Base-by-base conservation (phyloP, 139 green algal species). In the Dunaliella primolecta region DNA sequence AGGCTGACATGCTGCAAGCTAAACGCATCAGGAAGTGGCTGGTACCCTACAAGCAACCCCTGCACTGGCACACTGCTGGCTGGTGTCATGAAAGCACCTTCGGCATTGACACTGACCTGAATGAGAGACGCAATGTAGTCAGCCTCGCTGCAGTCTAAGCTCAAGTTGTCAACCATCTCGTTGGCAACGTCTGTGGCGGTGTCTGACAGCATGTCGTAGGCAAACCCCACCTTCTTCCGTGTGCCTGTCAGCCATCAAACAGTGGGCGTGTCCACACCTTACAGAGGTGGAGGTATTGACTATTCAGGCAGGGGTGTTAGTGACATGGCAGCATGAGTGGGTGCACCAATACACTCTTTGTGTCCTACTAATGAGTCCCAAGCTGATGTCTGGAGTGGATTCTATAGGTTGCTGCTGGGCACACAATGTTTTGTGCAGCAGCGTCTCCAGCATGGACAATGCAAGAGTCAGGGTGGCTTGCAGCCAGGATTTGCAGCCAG, bases 131-230 rank as follows among this genome's bases (percentile, higher is more conserved):
- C 87, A 31, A 90, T 90, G 87, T 84, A 81, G 29, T 84, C 83
- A 7, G 87, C 87, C 75, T 90, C 87, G 2, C 71, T 74, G 55
- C 57, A 80, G 33, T 89, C 88, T 31, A 93, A 80, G 7, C 82
- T 88, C 30, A 93, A 80, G 84, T 93, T 90, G 57, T 90, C 84
- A 75, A 93, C 92, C 96, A 99, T 99, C 88, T 99, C 96, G 24
- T 77, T 80, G 0, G 96, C 95, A n/a, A 99, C 93, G 33, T 86
- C 91, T 21, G 89, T 82, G 0, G 93, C 92, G 0, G 93, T 97
- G 88, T 99, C 96, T 32, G 86, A 85, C 2, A 87, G 83, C 79
- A 96, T 72, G 83, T 98, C 91, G 90, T 98, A 99, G 36, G 94
- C 91, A 90, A 99, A 99, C 2, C 88, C 91, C 20, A 94, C 87